Evolutionary conservation across 1,139 yeast species (phyloP).

Genomic region (Taphrina communis): DNA sequence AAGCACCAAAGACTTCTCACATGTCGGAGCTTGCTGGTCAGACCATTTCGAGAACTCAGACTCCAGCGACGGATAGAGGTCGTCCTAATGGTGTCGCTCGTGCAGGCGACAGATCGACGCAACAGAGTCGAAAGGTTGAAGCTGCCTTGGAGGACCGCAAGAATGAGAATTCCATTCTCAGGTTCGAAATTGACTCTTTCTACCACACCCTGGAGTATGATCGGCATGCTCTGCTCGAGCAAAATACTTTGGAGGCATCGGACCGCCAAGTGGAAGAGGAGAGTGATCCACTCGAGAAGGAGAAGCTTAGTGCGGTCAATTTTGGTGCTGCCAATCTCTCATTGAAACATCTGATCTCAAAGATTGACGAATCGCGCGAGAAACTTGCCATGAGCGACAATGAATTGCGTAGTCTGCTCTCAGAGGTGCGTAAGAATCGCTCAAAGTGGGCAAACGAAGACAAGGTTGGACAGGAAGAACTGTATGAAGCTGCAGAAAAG

Average conservation of each 20-base stretch:
- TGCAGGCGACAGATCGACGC: constrained; percentile 27
- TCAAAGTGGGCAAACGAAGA: constrained; percentile 98
- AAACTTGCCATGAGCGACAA: constrained; percentile 76
- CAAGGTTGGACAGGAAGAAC: constrained; percentile 92
- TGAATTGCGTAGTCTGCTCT: constrained; percentile 80
- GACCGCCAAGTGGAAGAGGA: constrained; percentile 46
- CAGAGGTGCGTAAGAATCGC: constrained; percentile 91
- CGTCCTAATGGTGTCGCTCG: constrained; percentile 14
- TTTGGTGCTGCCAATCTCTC: constrained; percentile 85
- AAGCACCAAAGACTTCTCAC: constrained; percentile 41
- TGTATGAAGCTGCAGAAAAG: constrained; percentile 95
- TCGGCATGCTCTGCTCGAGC: constrained; percentile 37
- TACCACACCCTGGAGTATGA: constrained; percentile 40
- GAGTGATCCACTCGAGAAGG: constrained; percentile 39
- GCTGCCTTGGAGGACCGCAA: constrained; percentile 41
- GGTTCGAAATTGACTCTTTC: constrained; percentile 29
- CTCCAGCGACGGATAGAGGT: constrained; percentile 27
- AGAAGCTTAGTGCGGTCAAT: constrained; percentile 53
- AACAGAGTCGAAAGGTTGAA: constrained; percentile 40
- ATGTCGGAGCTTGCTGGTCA: constrained; percentile 1
- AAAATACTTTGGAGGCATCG: constrained; percentile 42
- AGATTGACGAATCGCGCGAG: constrained; percentile 80
- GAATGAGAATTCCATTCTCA: constrained; percentile 26
- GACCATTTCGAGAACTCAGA: constrained; percentile 44
- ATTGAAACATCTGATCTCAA: constrained; percentile 72